These are phyloP conservation scores for Sphagnum magellanicum DNA, from an alignment of 228 moss, liverwort and hornwort genomes.

Conservation along the genomic window DNA sequence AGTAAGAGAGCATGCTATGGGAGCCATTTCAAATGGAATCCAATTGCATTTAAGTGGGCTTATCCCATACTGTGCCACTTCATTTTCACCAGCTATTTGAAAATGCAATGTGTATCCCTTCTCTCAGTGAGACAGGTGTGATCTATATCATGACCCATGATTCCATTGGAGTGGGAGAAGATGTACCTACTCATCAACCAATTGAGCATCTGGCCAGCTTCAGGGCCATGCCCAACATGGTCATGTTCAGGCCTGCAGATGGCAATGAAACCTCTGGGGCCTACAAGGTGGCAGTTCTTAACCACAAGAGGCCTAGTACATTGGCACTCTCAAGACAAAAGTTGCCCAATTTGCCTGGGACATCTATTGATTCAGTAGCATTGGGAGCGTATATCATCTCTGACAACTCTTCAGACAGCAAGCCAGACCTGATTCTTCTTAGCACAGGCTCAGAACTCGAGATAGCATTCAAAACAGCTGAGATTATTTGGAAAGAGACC, in stretches of 20 bases:
- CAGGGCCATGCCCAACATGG: slow-evolving; percentile 86
- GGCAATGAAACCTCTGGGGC: slow-evolving; percentile 88
- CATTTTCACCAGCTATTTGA: slow-evolving; percentile 88
- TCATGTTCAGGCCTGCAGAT: slow-evolving; percentile 91
- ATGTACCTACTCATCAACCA: slow-evolving; percentile 94
- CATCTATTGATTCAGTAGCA: slow-evolving; percentile 58
- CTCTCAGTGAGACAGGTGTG: slow-evolving; percentile 59
- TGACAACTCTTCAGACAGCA: slow-evolving; percentile 47
- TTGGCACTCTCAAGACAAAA: slow-evolving; percentile 88
- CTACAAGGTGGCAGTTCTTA: slow-evolving; percentile 72
- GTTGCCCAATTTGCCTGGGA: slow-evolving; percentile 57
- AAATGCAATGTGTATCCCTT: slow-evolving; percentile 78
- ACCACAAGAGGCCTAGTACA: slow-evolving; percentile 61
- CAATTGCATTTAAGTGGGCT: slow-evolving; percentile 62
- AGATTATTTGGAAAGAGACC: slow-evolving; percentile 47
- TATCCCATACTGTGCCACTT: slow-evolving; percentile 95
- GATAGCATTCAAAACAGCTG: slow-evolving; percentile 70
- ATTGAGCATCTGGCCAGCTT: slow-evolving; percentile 91
- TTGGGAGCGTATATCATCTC: slow-evolving; percentile 58
- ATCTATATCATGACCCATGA: slow-evolving; percentile 98
- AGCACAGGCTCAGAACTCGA: slow-evolving; percentile 80
- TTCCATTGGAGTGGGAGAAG: slow-evolving; percentile 86
- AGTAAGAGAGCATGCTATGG: slow-evolving; percentile 95
- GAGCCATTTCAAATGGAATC: slow-evolving; percentile 81
- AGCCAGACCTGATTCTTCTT: slow-evolving; percentile 69